Evolutionary conservation across 2,329 filamentous ascomycete genomes (phyloP), one percentile per base, ranked within the genome.

Genomic region (Neophaeococcomyces aloes): DNA sequence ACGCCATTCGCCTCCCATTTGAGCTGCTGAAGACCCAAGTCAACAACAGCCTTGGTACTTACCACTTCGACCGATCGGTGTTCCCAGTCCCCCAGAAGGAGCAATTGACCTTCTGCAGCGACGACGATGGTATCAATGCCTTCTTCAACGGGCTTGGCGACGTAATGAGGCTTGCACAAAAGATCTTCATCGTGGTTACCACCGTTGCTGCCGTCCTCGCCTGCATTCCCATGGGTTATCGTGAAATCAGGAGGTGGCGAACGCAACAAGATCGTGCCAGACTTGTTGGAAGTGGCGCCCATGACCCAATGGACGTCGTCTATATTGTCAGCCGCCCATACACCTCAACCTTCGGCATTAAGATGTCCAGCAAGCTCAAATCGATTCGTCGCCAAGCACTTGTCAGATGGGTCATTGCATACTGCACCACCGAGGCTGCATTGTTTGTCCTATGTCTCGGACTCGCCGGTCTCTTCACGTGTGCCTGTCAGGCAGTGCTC

Each of bases 31-130:
- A 83, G 55, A 66, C 73, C 49, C 68, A 83, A 36, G 74, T 98
- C 56, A 82, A 86, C 52, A 66, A 79, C 11, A 79, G 74, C 27
- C 75, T 91, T 56, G 75, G 78, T 38, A 74, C 69, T 49, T 96
- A 87, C 69, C 73, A 70, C 25, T 94, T 96, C 59, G 78, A 95
- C 59, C 73, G 79, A 13, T 75, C 76, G 10, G 64, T 82, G 7
- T 89, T 98, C 55, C 86, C 88, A 0, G 74, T 94, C 2, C 87
- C 91, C 1, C 68, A 81, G 54, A 94, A 94, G 67, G 75, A 93
- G 62, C 68, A 78, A 29, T 70, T 98, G 42, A 81, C 75, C 1
- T 96, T 98, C 67, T 98, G 91, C 68, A 86, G 86, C 32, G 78
- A 86, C 59, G 86, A 91, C 64, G 75, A 85, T 52, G 78, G 76